Evolutionary conservation across 495 filamentous ascomycete genomes (phyloP), one percentile per base, ranked within the genome.

Genomic region (Elasticomyces elasticus): DNA sequence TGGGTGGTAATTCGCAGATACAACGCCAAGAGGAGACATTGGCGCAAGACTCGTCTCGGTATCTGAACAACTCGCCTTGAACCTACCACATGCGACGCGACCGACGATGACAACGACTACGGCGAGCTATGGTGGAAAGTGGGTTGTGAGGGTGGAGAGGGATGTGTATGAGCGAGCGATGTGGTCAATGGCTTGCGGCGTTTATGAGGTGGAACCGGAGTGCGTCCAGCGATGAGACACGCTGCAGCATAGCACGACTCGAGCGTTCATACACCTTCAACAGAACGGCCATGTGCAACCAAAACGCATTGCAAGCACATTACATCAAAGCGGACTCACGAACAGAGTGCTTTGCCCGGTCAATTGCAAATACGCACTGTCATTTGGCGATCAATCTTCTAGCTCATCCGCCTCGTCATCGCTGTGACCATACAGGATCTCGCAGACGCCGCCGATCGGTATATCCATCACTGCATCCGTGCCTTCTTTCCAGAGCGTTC

Each of bases 1-100:
- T 28, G 25, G 13, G 19, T 38, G 19, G n/a, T 13, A 28, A 11
- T 13, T 54, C 64, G 22, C 69, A 97, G 92, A 78, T 98, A 98
- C 82, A 98, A 98, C 80, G 92, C 92, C 64, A 98, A 98, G 85
- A 81, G 92, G 70, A 85, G 92, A 73, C 92, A 98, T 77, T 98
- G 92, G 92, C 87, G 92, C 77, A 96, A 98, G 89, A 97, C 92
- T 71, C 86, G 92, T 66, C 86, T 98, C 78, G 91, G 91, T 63
- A 89, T 98, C 75, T 98, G 87, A 79, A 81, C 63, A 37, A 63
- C 57, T 67, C 65, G 62, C 63, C 45, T 27, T 30, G 45, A 49
- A 45, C 5, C 5, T 23, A 5, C 24, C 42, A 23, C 42, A 2
- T 22, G 24, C 42, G 24, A 40, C 12, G 13, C 4, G 15, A 40